Conservation (phyloP, 2,329 filamentous ascomycete genomes). For the Curvularia sp. region DNA sequence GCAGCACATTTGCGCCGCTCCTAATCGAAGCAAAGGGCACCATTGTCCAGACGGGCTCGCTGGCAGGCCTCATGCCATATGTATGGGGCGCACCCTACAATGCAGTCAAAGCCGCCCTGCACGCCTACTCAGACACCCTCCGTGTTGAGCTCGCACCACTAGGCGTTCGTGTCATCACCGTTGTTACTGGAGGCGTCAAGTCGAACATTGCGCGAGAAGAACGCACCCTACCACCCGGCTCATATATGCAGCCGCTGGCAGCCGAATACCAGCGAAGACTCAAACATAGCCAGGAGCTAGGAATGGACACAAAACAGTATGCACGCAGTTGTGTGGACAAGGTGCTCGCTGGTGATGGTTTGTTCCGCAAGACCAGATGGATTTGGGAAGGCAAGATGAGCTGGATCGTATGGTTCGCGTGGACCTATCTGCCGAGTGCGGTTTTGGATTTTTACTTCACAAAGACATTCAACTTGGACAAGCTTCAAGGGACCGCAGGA, state of each 20-base stretch:
- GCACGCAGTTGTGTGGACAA: slow-evolving; percentile 63
- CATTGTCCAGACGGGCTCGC: slow-evolving; percentile 56
- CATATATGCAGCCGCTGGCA: slow-evolving; percentile 61
- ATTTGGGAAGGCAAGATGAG: slow-evolving; percentile 63
- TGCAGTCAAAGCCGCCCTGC: slow-evolving; percentile 66
- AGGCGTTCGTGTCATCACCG: slow-evolving; percentile 56
- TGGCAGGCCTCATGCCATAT: slow-evolving; percentile 53
- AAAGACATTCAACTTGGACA: slow-evolving; percentile 61
- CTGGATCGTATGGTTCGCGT: slow-evolving; percentile 59
- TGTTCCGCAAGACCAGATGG: slow-evolving; percentile 54
- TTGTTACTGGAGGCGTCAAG: slow-evolving; percentile 67
- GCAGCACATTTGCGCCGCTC: slow-evolving; percentile 63
- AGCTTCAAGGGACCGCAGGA: slow-evolving; percentile 50
- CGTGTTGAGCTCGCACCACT: slow-evolving; percentile 64
- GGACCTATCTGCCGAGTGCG: slow-evolving; percentile 56
- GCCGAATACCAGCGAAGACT: slow-evolving; percentile 61
- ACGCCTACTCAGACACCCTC: slow-evolving; percentile 65
- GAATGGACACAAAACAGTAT: slow-evolving; percentile 61
- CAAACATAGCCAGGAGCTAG: slow-evolving; percentile 61
- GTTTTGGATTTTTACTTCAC: slow-evolving; percentile 56
- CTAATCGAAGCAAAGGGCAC: slow-evolving; percentile 57
- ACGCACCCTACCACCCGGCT: slow-evolving; percentile 56
- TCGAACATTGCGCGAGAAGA: slow-evolving; percentile 64
- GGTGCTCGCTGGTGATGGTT: slow-evolving; percentile 53
- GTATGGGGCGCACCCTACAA: slow-evolving; percentile 59